A percentile compares a stretch with the other conserved stretches of the same genome.
These are phyloP conservation scores for Pseudogymnoascus sp. DNA, from an alignment of 2,329 filamentous ascomycete species.

Conservation along the genomic window DNA sequence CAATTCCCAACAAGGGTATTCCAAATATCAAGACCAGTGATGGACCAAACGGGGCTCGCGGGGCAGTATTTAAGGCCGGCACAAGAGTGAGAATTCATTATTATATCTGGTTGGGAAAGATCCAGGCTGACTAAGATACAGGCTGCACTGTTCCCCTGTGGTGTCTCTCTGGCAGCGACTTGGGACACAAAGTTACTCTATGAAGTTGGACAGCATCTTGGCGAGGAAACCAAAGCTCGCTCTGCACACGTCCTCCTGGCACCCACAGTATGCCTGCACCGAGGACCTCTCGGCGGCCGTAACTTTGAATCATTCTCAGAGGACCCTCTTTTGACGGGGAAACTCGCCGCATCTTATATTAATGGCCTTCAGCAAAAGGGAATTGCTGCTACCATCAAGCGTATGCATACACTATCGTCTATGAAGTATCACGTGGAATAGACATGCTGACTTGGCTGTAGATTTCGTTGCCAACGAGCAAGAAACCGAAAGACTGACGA, in stretches of 20 bases:
- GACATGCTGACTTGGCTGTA: slow-evolving; percentile 22
- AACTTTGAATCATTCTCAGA: slow-evolving; percentile 86
- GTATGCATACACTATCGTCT: slow-evolving; percentile 33
- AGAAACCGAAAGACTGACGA: slow-evolving; percentile 58
- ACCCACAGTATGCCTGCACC: slow-evolving; percentile 74
- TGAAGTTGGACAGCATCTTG: slow-evolving; percentile 63
- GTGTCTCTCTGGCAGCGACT: slow-evolving; percentile 68
- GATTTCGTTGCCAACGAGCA: slow-evolving; percentile 67
- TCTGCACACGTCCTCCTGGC: slow-evolving; percentile 67
- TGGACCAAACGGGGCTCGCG: slow-evolving; percentile 63
- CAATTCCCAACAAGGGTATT: slow-evolving; percentile 55
- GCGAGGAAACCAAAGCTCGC: slow-evolving; percentile 63
- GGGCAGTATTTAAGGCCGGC: slow-evolving; percentile 60
- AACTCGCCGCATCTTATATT: slow-evolving; percentile 63
- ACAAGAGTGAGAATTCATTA: slow-evolving; percentile 41
- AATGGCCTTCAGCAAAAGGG: slow-evolving; percentile 66
- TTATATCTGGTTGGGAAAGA: background rate
- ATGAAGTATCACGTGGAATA: background rate
- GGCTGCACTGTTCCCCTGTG: slow-evolving; percentile 72
- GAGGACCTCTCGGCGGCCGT: slow-evolving; percentile 73
- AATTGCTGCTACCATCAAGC: slow-evolving; percentile 72
- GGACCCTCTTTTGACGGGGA: slow-evolving; percentile 69
- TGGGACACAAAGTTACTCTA: slow-evolving; percentile 67
- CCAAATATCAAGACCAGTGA: slow-evolving; percentile 60
- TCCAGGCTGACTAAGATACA: slow-evolving; percentile 28